phyloP scores from a whole-genome alignment of 768 basidiomycete genomes.

The Trametes coccinea region DNA sequence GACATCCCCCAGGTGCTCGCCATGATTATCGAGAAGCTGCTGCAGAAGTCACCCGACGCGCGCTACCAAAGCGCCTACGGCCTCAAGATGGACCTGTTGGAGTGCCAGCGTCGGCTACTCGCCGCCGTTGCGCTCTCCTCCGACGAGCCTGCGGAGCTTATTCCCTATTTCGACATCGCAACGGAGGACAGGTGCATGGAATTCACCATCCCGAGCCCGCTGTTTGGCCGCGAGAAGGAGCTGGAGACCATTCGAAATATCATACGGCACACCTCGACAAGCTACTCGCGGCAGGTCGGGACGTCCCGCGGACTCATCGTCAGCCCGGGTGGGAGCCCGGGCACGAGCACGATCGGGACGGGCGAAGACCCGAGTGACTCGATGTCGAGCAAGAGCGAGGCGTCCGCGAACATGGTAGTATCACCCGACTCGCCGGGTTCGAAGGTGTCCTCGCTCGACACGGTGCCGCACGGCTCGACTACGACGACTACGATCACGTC shows the following conservation, averaged over 20 bases:
- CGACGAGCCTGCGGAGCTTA: conserved; percentile 64
- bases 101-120: conserved; percentile 66
- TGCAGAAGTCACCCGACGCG: conserved; percentile 65
- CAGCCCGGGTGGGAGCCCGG: conserved; percentile 34
- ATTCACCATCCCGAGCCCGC: conserved; percentile 66
- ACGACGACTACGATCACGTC: conserved; percentile 28
- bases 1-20: conserved; percentile 75
- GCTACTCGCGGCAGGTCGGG: conserved; percentile 57
- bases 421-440: conserved; percentile 24
- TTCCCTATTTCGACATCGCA: conserved; percentile 68
- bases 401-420: conserved; percentile 14
- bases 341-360: conserved; percentile 14
- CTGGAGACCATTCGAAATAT: conserved; percentile 67
- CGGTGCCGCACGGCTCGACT: conserved; percentile 19
- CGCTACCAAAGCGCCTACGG: conserved; percentile 76
- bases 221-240: conserved; percentile 76
- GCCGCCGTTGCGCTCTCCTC: conserved; percentile 57
- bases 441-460: conserved; percentile 20
- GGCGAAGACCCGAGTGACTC: conserved; percentile 36
- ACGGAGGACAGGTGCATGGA: conserved; percentile 66
- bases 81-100: conserved; percentile 63
- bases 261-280: conserved; percentile 51
- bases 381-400: conserved; percentile 42
- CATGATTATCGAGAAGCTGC: conserved; percentile 69
- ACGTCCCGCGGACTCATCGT: conserved; percentile 43